Conservation (phyloP, 305 asterid species). For the Nicotiana rustica region DNA sequence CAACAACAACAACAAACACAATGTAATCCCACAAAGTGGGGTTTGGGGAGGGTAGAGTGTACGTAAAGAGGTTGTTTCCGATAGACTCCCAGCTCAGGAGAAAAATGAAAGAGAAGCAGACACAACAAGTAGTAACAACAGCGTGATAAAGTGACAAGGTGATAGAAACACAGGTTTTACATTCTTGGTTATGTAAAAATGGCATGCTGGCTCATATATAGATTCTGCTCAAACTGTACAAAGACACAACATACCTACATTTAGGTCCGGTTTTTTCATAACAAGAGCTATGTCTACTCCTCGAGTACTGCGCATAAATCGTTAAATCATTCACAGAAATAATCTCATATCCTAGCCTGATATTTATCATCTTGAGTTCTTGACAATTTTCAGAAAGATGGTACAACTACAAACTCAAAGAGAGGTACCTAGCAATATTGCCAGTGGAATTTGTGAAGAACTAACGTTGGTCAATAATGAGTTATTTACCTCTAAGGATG, state of each 20-base stretch:
- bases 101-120: too few species aligned
- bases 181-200: not conserved
- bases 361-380: not conserved
- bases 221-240: slow-evolving; percentile 9
- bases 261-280: not conserved
- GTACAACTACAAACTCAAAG: not conserved
- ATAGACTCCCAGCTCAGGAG: too few species aligned
- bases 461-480: not conserved
- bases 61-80: too few species aligned
- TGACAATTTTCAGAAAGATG: not conserved
- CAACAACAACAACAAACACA: too few species aligned
- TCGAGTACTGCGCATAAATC: not conserved
- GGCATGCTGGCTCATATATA: not conserved
- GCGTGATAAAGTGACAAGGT: too few species aligned
- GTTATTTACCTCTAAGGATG: slow-evolving; percentile 32
- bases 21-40: too few species aligned
- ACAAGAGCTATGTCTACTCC: not conserved
- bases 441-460: not conserved
- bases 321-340: not conserved
- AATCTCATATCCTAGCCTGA: not conserved
- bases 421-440: not conserved
- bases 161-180: not conserved
- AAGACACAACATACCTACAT: not conserved
- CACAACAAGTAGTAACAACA: too few species aligned
- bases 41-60: too few species aligned